phyloP scores from a whole-genome alignment of 2,329 filamentous ascomycete genomes.

The Ustulina deusta region DNA sequence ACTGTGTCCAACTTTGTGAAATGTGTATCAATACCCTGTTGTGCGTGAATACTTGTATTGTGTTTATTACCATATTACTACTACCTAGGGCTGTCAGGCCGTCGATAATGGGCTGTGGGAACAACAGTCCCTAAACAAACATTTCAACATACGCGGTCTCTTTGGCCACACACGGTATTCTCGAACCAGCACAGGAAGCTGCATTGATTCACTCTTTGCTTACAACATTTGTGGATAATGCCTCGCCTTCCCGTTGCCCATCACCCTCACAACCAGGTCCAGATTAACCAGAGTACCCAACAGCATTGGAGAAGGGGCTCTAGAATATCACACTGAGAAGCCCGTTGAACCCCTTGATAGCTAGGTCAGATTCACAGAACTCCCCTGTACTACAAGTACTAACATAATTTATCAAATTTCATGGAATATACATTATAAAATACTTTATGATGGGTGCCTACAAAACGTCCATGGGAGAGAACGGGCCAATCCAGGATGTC shows the following conservation, averaged over 20 bases:
- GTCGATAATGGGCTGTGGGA: not conserved
- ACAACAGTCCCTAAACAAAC: not conserved
- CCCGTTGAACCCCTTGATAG: not conserved
- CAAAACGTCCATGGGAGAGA: constrained; percentile 13
- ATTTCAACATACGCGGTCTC: not conserved
- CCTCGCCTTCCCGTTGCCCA: not conserved
- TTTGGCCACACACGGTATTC: not conserved
- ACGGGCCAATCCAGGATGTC: constrained; percentile 4
- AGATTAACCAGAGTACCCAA: not conserved
- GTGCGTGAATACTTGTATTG: not conserved
- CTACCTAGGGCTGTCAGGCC: too few species aligned
- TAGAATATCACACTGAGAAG: not conserved
- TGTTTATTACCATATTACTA: not conserved
- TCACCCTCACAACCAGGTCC: not conserved
- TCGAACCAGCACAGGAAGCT: not conserved
- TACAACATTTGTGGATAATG: not conserved
- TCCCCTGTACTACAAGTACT: not conserved
- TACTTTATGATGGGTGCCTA: constrained; percentile 16
- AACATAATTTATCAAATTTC: constrained; percentile 9
- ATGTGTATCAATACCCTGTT: not conserved
- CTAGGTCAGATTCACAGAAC: not conserved
- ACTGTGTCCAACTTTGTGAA: not conserved
- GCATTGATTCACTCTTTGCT: not conserved
- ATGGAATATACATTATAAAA: constrained; percentile 34
- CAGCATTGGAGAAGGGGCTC: too few species aligned